Conservation (phyloP, 371 early-diverging fungal species). For the Aphelidium insulamus region DNA sequence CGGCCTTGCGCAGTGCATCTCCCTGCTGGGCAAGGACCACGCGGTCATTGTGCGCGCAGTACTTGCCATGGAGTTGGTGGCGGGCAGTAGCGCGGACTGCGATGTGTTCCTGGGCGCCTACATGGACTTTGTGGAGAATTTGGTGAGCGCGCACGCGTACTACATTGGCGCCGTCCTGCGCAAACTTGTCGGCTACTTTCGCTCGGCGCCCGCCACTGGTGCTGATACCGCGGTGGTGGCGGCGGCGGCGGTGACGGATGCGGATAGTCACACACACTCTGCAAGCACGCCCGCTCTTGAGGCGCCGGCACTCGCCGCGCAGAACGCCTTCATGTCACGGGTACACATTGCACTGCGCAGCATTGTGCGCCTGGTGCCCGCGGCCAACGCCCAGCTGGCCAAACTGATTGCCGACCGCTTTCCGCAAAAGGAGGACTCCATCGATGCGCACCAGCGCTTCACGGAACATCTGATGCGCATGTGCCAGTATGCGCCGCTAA, state of each 20-base stretch:
- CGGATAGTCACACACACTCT: background rate
- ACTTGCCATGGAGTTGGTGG: no score
- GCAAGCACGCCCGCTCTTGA: no score
- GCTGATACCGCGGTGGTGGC: background rate
- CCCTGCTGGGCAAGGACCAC: no score
- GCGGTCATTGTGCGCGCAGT: no score
- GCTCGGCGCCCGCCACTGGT: background rate
- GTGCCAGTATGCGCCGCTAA: conserved; percentile 43
- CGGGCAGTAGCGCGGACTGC: no score
- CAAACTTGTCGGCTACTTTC: conserved; percentile 12
- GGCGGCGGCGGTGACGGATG: background rate
- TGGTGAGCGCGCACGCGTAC: conserved; percentile 64
- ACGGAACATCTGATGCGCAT: conserved; percentile 46
- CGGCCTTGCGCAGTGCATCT: no score
- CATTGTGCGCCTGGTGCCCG: conserved; percentile 51
- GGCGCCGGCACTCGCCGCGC: conserved; percentile 6
- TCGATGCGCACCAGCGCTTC: conserved; percentile 40
- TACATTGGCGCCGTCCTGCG: conserved; percentile 40
- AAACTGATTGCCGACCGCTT: conserved; percentile 35
- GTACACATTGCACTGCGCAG: conserved; percentile 38
- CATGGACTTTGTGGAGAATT: conserved; percentile 43
- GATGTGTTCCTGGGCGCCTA: conserved; percentile 35
- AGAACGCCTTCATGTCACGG: conserved; percentile 22
- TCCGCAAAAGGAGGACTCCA: conserved; percentile 48
- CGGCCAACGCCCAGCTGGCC: conserved; percentile 39